Base-by-base conservation (phyloP, 768 basidiomycete species). In the Lactifluus echinatus region DNA sequence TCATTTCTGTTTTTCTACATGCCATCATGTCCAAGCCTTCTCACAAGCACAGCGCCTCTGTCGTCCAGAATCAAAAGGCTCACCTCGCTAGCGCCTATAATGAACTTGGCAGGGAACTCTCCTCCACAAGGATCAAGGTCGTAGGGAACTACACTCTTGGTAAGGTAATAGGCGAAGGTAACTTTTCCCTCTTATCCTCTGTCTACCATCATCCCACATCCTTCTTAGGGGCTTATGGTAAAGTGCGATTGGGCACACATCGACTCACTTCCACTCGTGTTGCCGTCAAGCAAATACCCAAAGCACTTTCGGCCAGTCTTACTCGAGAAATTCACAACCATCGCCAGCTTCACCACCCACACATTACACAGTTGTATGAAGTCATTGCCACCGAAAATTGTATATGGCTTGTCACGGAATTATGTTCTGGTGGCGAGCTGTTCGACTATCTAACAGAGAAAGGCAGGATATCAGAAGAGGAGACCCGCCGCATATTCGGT, bases 251-350 rank as follows among this genome's bases (percentile, higher is more conserved):
- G 68, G 96, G 93, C 52, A 92, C 88, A 0, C 93, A 99, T 70
- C 87, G 94, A 57, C 77, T 97, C 46, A 93, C 94, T 2, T 88
- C 87, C 7, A 86, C 86, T 44, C 83, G 92, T 51, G 94, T 95
- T 64, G 95, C 95, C 54, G 87, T 99, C 75, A 99, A 99, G 74
- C 94, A 97, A 72, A 95, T 97, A 62, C 92, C 95, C 36, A 98
- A 98, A 71, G 82, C 85, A 56, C 82, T 93, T 77, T 91, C 94
- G 31, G 81, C 93, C 6, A 80, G 88, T 17, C 79, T 99, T 39
- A 99, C 96, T 26, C 83, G 95, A 62, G 95, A 99, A 74, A 96
- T 99, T 54, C 95, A 99, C 67, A 96, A 99, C 66, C 95, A 99
- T 73, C 88, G 95, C 50, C 89, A 92, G 48, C 81, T 99, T 12